Base-by-base conservation (phyloP, 2,329 filamentous ascomycete genomes). In the Colletotrichum eremochloae region DNA sequence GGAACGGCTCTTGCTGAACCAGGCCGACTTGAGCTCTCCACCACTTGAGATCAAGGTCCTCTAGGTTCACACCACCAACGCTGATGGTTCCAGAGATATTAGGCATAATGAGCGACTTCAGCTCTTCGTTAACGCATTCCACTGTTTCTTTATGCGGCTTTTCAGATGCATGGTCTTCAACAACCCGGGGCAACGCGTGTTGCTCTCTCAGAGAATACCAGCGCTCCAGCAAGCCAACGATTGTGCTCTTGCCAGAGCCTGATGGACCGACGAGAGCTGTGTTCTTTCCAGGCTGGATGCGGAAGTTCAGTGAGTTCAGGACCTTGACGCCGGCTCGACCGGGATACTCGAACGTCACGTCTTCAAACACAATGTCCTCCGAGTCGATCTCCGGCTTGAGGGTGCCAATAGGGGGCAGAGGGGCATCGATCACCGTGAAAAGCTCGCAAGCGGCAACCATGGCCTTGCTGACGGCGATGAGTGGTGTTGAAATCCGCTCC, bases 1-100 rank as follows among this genome's bases (percentile, higher is more conserved):
- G 80, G 63, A 87, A 85, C 0, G 87, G 86, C 61, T 90, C 87
- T 75, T 90, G 88, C 61, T 88, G 86, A 2, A 90, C 88, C 5
- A 88, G 77, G 1, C 84, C 84, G 61, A 87, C 84, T 68, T 85
- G 82, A 12, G 80, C 80, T 58, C 85, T 78, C 80, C 82, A 85
- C 84, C 84, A 84, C 61, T 82, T 81, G 40, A 82, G 67, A 9
- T 77, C 68, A 14, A 76, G 64, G 24, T 76, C 74, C n/a, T 75
- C 71, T 11, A 77, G 38, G 33, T 70, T 60, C 8, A 73, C 74
- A 20, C 67, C 74, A 38, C 75, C 75, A 4, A 72, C 58, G 1
- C 46, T 58, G n/a, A 77, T 72, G 14, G 38, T n/a, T 20, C 75
- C 75, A 18, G 71, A 67, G 0, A 71, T 48, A 6, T 38, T 46